Conservation (phyloP, 2,329 filamentous ascomycete genomes). For the Fusarium redolens region DNA sequence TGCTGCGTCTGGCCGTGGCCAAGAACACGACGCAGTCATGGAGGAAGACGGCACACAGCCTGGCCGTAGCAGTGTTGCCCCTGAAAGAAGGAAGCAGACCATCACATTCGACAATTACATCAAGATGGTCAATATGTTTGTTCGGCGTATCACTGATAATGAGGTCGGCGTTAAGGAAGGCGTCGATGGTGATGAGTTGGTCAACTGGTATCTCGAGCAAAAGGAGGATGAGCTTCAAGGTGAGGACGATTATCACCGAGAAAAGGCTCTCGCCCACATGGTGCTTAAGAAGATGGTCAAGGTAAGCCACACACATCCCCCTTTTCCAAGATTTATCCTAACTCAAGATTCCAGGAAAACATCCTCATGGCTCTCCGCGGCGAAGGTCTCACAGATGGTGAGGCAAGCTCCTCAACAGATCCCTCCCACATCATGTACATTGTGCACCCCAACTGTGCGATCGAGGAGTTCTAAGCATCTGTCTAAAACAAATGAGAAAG, state of each 20-base stretch:
- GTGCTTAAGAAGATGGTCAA: constrained; percentile 97
- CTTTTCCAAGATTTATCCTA: constrained; percentile 38
- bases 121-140: constrained; percentile 86
- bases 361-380: constrained; percentile 85
- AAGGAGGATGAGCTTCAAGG: constrained; percentile 84
- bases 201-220: constrained; percentile 93
- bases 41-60: constrained; percentile 52
- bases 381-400: constrained; percentile 64
- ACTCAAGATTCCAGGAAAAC: constrained; percentile 74
- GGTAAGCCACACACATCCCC: constrained; percentile 63
- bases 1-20: constrained; percentile 58
- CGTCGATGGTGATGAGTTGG: constrained; percentile 82
- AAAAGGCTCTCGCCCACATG: constrained; percentile 80
- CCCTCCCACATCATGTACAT: constrained; percentile 75
- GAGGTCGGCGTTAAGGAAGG: constrained; percentile 82
- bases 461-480: constrained; percentile 69
- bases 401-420: constrained; percentile 55
- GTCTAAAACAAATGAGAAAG: background rate
- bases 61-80: constrained; percentile 52
- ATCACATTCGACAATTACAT: constrained; percentile 98
- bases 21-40: constrained; percentile 59
- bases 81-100: constrained; percentile 74
- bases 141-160: constrained; percentile 85
- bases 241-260: constrained; percentile 83
- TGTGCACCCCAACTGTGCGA: constrained; percentile 91